Evolutionary conservation across 192 early-diverging fungal species (phyloP).

Genomic region (Diversispora eburnea): DNA sequence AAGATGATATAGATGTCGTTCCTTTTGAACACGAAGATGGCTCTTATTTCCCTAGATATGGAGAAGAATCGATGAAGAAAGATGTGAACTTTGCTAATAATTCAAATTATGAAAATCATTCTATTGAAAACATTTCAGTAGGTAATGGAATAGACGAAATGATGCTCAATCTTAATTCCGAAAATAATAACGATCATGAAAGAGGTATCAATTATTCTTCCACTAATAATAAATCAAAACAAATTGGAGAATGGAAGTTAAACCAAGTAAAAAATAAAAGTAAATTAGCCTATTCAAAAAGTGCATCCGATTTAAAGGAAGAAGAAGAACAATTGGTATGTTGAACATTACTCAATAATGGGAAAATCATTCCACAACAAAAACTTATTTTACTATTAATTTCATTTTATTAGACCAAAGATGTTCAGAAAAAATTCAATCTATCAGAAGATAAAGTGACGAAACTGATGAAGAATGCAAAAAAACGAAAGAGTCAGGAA

Average conservation of each 20-base stretch:
- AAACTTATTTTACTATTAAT: conserved; percentile 6
- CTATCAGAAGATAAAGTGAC: conserved; percentile 47
- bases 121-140: neutral
- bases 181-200: neutral
- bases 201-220: neutral
- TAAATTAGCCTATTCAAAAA: conserved; percentile 2
- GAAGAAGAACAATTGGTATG: conserved; percentile 48
- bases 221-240: conserved; percentile 9
- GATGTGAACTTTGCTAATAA: neutral
- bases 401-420: conserved; percentile 39
- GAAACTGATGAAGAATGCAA: conserved; percentile 47
- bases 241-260: neutral
- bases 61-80: neutral
- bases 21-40: neutral
- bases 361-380: neutral
- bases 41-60: neutral
- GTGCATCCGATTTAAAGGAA: conserved; percentile 23
- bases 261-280: neutral
- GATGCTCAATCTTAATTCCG: neutral
- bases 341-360: neutral
- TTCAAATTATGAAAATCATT: neutral
- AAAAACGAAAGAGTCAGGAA: conserved; percentile 7
- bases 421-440: conserved; percentile 53
- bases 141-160: neutral
- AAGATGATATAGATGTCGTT: neutral